phyloP scores from a whole-genome alignment of 495 filamentous ascomycete genomes.

The Thozetella sp. region DNA sequence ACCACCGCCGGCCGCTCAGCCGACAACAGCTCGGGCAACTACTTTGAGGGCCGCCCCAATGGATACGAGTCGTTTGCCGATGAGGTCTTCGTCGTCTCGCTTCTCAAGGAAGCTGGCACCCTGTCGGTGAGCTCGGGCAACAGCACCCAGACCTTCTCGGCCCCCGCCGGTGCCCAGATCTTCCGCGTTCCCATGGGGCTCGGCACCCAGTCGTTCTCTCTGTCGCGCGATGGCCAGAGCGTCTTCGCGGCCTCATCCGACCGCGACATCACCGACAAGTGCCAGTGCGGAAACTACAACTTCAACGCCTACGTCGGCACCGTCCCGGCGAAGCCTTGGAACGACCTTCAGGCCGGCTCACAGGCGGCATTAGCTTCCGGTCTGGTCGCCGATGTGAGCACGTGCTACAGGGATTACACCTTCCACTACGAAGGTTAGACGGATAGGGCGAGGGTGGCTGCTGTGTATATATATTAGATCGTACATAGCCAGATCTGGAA shows the following conservation, averaged over 20 bases:
- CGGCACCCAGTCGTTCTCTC: slow-evolving; percentile 53
- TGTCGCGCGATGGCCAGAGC: slow-evolving; percentile 42
- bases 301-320: slow-evolving; percentile 62
- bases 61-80: slow-evolving; percentile 56
- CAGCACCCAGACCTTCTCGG: slow-evolving; percentile 44
- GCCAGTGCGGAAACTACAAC: slow-evolving; percentile 64
- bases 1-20: slow-evolving; percentile 45
- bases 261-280: slow-evolving; percentile 51
- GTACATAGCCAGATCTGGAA: no score
- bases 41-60: slow-evolving; percentile 58
- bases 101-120: slow-evolving; percentile 48
- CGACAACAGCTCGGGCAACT: slow-evolving; percentile 52
- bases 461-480: no score
- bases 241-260: slow-evolving; percentile 55
- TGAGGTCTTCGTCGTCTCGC: slow-evolving; percentile 57
- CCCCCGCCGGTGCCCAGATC: slow-evolving; percentile 51
- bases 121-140: slow-evolving; percentile 52
- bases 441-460: no score
- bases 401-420: no score
- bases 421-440: no score
- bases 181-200: slow-evolving; percentile 55
- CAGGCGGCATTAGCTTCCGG: no score
- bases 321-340: slow-evolving; percentile 42
- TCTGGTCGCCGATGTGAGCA: no score
- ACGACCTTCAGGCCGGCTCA: no score